Evolutionary conservation across 441 rosid species (phyloP).

Genomic region (Capsella rubella): DNA sequence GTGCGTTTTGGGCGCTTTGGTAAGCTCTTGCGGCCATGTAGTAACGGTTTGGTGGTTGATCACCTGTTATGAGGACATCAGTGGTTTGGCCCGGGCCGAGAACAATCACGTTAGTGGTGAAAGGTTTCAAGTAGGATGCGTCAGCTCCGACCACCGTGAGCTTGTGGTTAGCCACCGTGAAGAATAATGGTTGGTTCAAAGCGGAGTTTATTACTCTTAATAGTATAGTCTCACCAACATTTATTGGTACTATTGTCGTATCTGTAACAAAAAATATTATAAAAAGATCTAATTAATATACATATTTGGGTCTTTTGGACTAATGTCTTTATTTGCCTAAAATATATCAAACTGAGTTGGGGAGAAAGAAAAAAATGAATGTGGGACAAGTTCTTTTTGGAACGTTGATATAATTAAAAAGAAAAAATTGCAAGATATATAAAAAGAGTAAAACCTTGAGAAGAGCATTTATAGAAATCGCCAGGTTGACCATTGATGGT

Average conservation of each 20-base stretch:
- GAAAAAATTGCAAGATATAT: no score
- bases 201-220: conserved; percentile 77
- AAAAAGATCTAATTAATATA: neutral
- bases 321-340: neutral
- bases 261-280: conserved; percentile 47
- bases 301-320: neutral
- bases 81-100: conserved; percentile 92
- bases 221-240: conserved; percentile 75
- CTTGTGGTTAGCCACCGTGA: conserved; percentile 76
- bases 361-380: conserved; percentile 2
- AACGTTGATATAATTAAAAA: neutral
- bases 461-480: conserved; percentile 87
- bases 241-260: conserved; percentile 64
- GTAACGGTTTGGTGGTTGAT: conserved; percentile 70
- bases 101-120: conserved; percentile 72
- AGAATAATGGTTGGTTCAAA: conserved; percentile 77
- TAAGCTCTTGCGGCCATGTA: conserved; percentile 86
- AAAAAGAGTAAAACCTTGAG: conserved; percentile 56
- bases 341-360: conserved; percentile 24
- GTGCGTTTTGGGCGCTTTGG: conserved; percentile 73
- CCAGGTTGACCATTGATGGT: conserved; percentile 95
- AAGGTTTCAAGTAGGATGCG: conserved; percentile 77
- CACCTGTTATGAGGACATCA: conserved; percentile 69
- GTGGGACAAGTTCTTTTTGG: neutral
- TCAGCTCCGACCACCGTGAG: conserved; percentile 85